These are phyloP conservation scores for Styphnolobium japonicum DNA, from an alignment of 306 rosid genomes.

Conservation along the genomic window DNA sequence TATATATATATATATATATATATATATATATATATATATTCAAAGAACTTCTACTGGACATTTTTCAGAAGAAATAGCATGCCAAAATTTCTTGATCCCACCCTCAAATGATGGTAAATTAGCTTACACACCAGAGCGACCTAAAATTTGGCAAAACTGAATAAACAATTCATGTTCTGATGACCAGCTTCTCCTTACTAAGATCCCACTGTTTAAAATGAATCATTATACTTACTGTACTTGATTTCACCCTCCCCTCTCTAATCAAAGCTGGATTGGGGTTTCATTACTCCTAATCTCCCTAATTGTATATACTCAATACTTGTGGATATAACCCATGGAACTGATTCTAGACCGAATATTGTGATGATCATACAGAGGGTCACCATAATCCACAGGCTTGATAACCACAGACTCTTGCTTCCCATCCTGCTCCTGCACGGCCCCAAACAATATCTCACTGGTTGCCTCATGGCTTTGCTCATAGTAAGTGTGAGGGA, in stretches of 20 bases:
- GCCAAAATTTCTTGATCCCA: constrained; percentile 35
- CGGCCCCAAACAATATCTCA: constrained; percentile 79
- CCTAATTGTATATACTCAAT: constrained; percentile 42
- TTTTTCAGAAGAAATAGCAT: constrained; percentile 1
- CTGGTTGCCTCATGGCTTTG: constrained; percentile 59
- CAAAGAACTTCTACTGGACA: constrained; percentile 12
- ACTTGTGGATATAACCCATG: constrained; percentile 42
- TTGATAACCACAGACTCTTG: constrained; percentile 46
- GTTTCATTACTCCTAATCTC: constrained; percentile 38
- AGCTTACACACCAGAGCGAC: constrained; percentile 7
- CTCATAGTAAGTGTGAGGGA: constrained; percentile 65
- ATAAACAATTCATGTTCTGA: constrained; percentile 6
- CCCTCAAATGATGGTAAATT: constrained; percentile 23
- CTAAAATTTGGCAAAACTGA: constrained; percentile 29
- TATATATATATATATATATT: too few species aligned
- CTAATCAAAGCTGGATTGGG: constrained; percentile 18
- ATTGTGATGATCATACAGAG: constrained; percentile 51
- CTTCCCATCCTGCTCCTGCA: constrained; percentile 66
- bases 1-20: too few species aligned
- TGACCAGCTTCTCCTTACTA: constrained; percentile 28
- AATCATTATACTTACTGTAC: constrained; percentile 36
- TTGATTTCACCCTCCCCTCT: constrained; percentile 22
- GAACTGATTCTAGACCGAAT: constrained; percentile 45
- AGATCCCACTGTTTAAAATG: constrained; percentile 16
- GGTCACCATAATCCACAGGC: constrained; percentile 62